These are phyloP conservation scores for Globisporangium spinosum DNA, from an alignment of 352 stramenopile genomes.

Conservation along the genomic window DNA sequence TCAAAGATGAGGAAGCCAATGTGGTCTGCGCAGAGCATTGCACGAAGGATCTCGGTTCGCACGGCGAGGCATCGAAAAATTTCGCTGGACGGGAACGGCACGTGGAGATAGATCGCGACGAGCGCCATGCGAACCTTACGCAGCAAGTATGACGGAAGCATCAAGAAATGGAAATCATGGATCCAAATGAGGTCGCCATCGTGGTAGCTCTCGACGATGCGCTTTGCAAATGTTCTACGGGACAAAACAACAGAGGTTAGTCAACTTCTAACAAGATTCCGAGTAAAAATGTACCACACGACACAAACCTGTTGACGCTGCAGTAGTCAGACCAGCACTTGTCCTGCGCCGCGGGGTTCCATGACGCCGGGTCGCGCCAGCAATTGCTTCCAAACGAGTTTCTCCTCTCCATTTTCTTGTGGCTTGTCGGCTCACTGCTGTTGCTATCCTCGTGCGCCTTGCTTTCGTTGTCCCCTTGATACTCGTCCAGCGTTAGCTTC, in stretches of 20 bases:
- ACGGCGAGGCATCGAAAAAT: slow-evolving; percentile 95
- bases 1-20: slow-evolving; percentile 94
- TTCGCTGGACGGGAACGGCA: slow-evolving; percentile 97
- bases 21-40: slow-evolving; percentile 89
- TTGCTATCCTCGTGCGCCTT: not conserved
- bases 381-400: slow-evolving; percentile 17
- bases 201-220: slow-evolving; percentile 73
- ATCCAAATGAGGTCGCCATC: slow-evolving; percentile 93
- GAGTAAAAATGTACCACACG: not conserved
- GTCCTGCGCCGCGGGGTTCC: slow-evolving; percentile 74
- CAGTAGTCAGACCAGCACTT: slow-evolving; percentile 79
- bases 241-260: not conserved
- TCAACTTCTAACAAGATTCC: not conserved
- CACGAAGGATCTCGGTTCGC: slow-evolving; percentile 88
- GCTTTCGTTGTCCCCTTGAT: not conserved
- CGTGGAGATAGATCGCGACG: slow-evolving; percentile 97
- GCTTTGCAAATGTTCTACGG: slow-evolving; percentile 37
- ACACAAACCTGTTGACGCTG: slow-evolving; percentile 50
- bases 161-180: slow-evolving; percentile 97
- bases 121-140: slow-evolving; percentile 88
- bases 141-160: slow-evolving; percentile 95
- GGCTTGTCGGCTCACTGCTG: not conserved
- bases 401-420: slow-evolving; percentile 1
- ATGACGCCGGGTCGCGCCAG: slow-evolving; percentile 68
- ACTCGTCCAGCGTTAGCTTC: slow-evolving; percentile 56